Evolutionary conservation across 352 stramenopile genomes (phyloP), one percentile per base, ranked within the genome.

Genomic region (Pythium biforme): DNA sequence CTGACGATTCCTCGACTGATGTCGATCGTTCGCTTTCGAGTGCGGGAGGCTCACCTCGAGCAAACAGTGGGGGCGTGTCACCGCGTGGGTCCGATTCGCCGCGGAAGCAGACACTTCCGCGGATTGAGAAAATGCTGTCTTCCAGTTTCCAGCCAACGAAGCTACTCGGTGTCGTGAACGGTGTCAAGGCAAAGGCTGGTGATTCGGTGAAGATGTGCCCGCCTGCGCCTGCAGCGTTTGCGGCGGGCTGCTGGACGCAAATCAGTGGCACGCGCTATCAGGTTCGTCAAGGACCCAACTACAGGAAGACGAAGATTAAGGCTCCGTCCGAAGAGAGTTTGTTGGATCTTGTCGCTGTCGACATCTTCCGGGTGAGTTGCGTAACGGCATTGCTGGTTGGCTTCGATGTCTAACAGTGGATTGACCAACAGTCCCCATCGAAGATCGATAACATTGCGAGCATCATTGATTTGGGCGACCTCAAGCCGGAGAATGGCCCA

Each of bases 241-340:
- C 78, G 12, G 26, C 57, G 31, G 79, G 78, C 0, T 88, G 74
- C 59, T 94, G 84, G 84, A 72, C 79, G 4, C 77, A 89, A 26
- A 74, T 94, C 19, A 70, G 75, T 25, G 82, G 78, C 5, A 88
- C 79, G 19, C 77, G 81, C 4, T 94, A 91, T 47, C 86, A 92
- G n/a, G 82, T 94, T n/a, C 80, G 84, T 2, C 79, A 90, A 79
- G 84, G 84, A 82, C 55, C 84, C 22, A 90, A 91, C 55, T 94
- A 94, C 34, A 77, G 81, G 22, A 87, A 81, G 41, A 94, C 81
- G 4, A 91, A 89, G 51, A 50, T 76, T 11, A 94, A 94, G 71
- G 75, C 78, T 0, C 63, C 81, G 6, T 94, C 84, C 2, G 69
- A 73, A 1, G 45, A 72, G 27, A 79, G 79, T 15, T 67, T 94